Evolutionary conservation across 495 filamentous ascomycete genomes (phyloP), one percentile per base, ranked within the genome.

Genomic region (Sporormia fimetaria): DNA sequence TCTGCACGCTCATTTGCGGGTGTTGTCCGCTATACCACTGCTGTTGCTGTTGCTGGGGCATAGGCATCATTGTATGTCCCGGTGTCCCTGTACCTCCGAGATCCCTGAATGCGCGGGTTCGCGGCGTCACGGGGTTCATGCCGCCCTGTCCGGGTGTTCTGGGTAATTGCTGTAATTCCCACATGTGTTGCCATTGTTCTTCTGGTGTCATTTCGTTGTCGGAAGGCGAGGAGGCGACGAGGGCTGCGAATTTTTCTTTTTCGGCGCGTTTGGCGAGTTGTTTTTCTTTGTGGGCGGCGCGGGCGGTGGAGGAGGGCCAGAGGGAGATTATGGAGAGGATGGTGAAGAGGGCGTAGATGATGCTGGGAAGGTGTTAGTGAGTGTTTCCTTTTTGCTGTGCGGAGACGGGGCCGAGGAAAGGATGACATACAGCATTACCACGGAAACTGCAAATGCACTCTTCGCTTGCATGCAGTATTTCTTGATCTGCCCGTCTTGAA

Each of bases 381-480:
- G n/a, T n/a, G n/a, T n/a, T n/a, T n/a, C n/a, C n/a, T n/a, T n/a
- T n/a, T n/a, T n/a, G n/a, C n/a, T 28, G 15, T 35, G 20, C 17
- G 2, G 3, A 20, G 6, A 17, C 21, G 12, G 21, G 28, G 25
- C 16, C n/a, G 22, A 6, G 18, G 15, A 27, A 29, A 34, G 36
- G 29, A 22, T 21, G 6, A 66, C 82, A 59, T 65, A 92, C 85
- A 80, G 60, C 63, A 88, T 71, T 37, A 82, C 58, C 11, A 82
- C 59, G 4, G 77, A 78, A 4, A 78, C 68, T 5, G 75, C 81
- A 56, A 88, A 92, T 2, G 76, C 61, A 14, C 69, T 68, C 58
- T 92, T 84, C 17, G 86, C 82, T 59, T 84, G 76, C 51, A 68
- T 54, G 64, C 87, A 95, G 55, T 78, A 82, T 18, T 68, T 66